Evolutionary conservation across 176 grass and related monocot genomes (phyloP).

Genomic region (Saccharum officinarum): DNA sequence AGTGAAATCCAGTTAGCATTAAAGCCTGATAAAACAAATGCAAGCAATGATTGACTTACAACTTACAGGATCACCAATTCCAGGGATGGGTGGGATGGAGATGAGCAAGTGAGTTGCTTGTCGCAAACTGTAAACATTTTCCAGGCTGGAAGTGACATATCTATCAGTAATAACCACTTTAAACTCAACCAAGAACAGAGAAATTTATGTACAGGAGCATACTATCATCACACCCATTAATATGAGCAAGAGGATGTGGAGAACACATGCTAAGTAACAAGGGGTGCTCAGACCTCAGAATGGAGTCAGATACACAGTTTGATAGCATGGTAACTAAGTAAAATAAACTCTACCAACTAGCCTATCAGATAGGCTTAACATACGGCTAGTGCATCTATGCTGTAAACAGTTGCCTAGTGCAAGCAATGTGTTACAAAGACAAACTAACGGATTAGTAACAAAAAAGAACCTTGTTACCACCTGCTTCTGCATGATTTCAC

Average conservation of each 20-base stretch:
- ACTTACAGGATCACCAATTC: conserved; percentile 81
- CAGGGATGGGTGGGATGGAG: conserved; percentile 63
- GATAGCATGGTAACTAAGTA: not conserved
- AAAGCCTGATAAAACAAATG: not conserved
- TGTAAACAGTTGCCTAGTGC: not conserved
- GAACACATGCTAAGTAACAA: not conserved
- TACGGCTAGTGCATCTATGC: not conserved
- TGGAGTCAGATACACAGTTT: not conserved
- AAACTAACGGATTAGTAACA: not conserved
- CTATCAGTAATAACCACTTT: not conserved
- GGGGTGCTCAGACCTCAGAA: not conserved
- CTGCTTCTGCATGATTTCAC: not conserved
- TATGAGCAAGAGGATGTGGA: not conserved
- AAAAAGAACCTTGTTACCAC: not conserved
- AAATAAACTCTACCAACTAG: not conserved
- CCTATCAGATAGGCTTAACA: not conserved
- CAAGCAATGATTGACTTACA: not conserved
- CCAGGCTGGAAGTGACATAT: conserved; percentile 40
- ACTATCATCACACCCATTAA: not conserved
- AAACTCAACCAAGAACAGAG: not conserved
- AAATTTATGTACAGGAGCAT: not conserved
- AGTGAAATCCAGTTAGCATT: not conserved
- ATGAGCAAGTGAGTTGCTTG: conserved; percentile 70
- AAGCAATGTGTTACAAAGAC: not conserved
- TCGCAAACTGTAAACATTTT: conserved; percentile 36